Conservation (phyloP, 225 moss, liverwort and hornwort species). For the Pseudisothecium myosuroides region DNA sequence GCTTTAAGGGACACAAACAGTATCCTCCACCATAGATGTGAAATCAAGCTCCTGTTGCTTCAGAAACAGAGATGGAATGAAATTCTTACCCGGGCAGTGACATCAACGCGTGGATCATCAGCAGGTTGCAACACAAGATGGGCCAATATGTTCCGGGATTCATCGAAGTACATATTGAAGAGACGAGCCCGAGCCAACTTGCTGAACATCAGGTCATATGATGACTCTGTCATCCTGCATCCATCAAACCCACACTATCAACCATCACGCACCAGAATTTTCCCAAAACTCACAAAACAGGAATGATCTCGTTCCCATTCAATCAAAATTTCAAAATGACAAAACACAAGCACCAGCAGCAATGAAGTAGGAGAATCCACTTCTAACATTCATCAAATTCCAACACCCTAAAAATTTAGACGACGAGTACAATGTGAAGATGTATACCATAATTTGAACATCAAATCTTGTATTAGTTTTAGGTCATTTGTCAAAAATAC, state of each 20-base stretch:
- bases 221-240: conserved; percentile 88
- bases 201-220: conserved; percentile 87
- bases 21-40: not conserved
- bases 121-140: conserved; percentile 83
- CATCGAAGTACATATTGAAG: conserved; percentile 81
- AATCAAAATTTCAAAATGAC: not conserved
- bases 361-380: not conserved
- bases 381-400: not conserved
- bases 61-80: not conserved
- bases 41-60: not conserved
- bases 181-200: conserved; percentile 73
- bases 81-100: conserved; percentile 48
- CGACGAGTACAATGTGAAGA: not conserved
- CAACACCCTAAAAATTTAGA: not conserved
- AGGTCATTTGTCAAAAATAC: not conserved
- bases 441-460: not conserved
- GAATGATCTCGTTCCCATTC: not conserved
- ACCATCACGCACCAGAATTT: not conserved
- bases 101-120: conserved; percentile 83
- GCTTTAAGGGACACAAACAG: not conserved
- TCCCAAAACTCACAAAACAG: not conserved
- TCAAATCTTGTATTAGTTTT: not conserved
- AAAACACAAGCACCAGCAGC: not conserved
- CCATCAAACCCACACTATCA: not conserved
- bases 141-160: conserved; percentile 59